phyloP scores from a whole-genome alignment of 495 filamentous ascomycete genomes.

The Daldinia concentrica region DNA sequence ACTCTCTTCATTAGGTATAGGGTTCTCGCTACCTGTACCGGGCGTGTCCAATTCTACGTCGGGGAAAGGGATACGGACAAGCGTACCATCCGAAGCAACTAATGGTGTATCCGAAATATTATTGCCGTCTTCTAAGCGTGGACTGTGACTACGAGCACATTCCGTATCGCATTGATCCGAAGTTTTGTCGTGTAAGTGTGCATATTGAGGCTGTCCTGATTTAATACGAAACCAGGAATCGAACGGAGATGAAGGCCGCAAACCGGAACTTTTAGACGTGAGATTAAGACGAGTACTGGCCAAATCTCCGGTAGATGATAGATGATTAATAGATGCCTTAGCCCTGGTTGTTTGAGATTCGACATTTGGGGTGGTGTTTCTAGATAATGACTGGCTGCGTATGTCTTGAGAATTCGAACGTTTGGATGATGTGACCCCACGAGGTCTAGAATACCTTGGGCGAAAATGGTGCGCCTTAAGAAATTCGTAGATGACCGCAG shows the following conservation, averaged over 20 bases:
- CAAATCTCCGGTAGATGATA: constrained; percentile 34
- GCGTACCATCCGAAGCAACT: constrained; percentile 46
- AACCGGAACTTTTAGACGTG: constrained; percentile 25
- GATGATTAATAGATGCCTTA: background rate
- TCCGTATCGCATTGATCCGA: background rate
- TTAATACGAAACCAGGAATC: constrained; percentile 75
- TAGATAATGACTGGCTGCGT: constrained; percentile 10
- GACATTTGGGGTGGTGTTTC: constrained; percentile 17
- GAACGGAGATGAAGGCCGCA: constrained; percentile 58
- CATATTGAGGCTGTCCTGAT: constrained; percentile 53
- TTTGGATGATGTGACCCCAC: constrained; percentile 5
- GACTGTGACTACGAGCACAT: background rate
- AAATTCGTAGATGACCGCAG: constrained; percentile 71
- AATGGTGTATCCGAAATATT: constrained; percentile 33
- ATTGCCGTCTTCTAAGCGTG: constrained; percentile 28
- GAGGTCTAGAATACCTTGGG: constrained; percentile 48
- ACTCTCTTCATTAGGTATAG: background rate
- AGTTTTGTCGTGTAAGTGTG: constrained; percentile 25
- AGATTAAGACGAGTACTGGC: constrained; percentile 46
- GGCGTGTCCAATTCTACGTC: constrained; percentile 36
- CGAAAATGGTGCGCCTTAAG: constrained; percentile 72
- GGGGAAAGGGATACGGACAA: constrained; percentile 52
- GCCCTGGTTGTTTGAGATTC: background rate
- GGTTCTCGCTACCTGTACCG: background rate
- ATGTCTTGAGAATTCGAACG: background rate